A percentile compares a stretch with the other conserved stretches of the same genome.
These are phyloP conservation scores for Bidens hawaiensis DNA, from an alignment of 140 eudicot species.

Conservation along the genomic window DNA sequence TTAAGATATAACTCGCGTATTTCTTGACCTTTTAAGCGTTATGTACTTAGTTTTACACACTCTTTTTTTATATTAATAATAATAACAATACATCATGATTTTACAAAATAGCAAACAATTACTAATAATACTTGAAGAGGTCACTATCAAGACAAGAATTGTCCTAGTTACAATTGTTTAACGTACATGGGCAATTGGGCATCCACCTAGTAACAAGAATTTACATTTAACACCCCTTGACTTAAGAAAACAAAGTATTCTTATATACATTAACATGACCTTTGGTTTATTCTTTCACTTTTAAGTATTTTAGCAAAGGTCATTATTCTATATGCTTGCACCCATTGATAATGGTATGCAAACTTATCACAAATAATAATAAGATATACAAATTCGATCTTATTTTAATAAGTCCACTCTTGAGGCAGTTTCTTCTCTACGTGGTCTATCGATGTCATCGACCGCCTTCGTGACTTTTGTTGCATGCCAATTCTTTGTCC, in stretches of 20 bases:
- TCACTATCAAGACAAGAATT: too few species aligned
- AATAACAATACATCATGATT: too few species aligned
- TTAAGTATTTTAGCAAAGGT: neutral
- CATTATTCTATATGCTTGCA: neutral
- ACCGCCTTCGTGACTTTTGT: too few species aligned
- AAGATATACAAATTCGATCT: neutral
- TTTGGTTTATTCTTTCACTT: neutral
- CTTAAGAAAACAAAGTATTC: neutral
- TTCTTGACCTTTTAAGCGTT: too few species aligned
- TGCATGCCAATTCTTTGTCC: too few species aligned
- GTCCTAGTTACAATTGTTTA: neutral
- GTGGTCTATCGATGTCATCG: conserved; percentile 3
- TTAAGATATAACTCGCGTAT: too few species aligned
- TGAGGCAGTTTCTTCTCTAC: conserved; percentile 39
- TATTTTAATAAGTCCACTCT: conserved; percentile 48
- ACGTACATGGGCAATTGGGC: neutral
- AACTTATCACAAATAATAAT: neutral
- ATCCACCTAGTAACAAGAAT: neutral
- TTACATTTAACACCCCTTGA: neutral
- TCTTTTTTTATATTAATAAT: too few species aligned
- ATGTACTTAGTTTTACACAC: too few species aligned
- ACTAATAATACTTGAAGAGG: too few species aligned
- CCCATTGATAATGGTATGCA: neutral
- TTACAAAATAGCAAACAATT: too few species aligned
- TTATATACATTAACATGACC: neutral